Conservation (phyloP, 305 asterid genomes). For the Caryopteris hybrid region DNA sequence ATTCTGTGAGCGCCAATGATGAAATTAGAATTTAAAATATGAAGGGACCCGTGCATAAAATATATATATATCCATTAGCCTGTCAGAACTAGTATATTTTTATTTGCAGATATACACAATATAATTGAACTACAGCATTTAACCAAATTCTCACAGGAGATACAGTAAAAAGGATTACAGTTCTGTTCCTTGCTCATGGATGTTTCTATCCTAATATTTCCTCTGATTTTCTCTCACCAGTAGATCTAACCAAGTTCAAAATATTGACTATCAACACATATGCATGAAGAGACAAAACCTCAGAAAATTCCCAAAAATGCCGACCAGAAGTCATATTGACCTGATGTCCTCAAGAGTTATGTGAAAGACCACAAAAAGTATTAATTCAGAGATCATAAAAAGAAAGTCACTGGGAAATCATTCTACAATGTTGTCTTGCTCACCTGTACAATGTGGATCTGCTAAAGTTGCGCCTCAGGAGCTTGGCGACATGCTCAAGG, state of each 20-base stretch:
- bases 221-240: not conserved
- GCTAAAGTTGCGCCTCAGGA: constrained; percentile 84
- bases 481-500: constrained; percentile 78
- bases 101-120: not conserved
- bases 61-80: not conserved
- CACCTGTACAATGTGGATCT: constrained; percentile 87
- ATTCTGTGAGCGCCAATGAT: not conserved
- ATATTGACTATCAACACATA: not conserved
- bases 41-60: not conserved
- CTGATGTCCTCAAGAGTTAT: not conserved
- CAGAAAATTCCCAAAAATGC: not conserved
- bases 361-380: not conserved
- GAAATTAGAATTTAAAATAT: not conserved
- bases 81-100: not conserved
- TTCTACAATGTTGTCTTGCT: constrained; percentile 10
- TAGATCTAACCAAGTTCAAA: not conserved
- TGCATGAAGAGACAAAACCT: not conserved
- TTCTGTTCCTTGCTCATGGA: not conserved
- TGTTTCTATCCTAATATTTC: not conserved
- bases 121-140: not conserved
- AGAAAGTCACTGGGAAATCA: not conserved
- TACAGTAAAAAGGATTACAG: not conserved
- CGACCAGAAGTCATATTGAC: not conserved
- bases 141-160: not conserved
- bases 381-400: not conserved